Evolutionary conservation across 345 rosid genomes (phyloP).

Genomic region (Eucalyptus paniculata): DNA sequence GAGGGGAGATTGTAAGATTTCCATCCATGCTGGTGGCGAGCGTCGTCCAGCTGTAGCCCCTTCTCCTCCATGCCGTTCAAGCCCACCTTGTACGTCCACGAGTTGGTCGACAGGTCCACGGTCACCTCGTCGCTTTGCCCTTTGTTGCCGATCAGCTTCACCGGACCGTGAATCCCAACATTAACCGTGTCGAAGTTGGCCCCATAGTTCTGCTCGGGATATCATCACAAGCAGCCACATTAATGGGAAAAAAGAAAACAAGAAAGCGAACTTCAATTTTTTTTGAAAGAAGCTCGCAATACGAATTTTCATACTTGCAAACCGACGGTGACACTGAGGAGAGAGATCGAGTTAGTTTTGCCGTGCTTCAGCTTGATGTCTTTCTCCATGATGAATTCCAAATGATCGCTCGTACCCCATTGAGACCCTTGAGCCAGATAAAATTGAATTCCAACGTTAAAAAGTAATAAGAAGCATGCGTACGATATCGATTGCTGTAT

Average conservation of each 20-base stretch:
- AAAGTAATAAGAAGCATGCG: not conserved
- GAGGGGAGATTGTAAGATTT: constrained; percentile 7
- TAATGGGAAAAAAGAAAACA: not conserved
- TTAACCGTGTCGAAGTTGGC: not conserved
- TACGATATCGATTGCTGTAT: not conserved
- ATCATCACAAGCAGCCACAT: not conserved
- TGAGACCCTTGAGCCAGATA: not conserved
- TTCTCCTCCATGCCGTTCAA: constrained; percentile 17
- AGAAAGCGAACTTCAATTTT: not conserved
- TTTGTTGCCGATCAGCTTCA: constrained; percentile 4
- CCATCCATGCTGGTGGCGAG: constrained; percentile 2
- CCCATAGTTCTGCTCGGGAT: constrained; percentile 17
- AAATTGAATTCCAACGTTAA: not conserved
- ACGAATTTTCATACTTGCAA: not conserved
- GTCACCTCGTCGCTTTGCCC: not conserved
- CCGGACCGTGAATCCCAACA: constrained; percentile 18
- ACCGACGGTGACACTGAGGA: constrained; percentile 48
- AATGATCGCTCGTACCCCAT: not conserved
- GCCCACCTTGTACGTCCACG: constrained; percentile 52
- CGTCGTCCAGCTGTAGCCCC: not conserved
- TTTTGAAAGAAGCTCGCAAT: not conserved
- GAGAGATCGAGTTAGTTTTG: constrained; percentile 1
- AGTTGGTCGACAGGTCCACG: constrained; percentile 9
- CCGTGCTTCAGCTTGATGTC: constrained; percentile 9
- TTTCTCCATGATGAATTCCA: constrained; percentile 5